Evolutionary conservation across 2,329 filamentous ascomycete species (phyloP).

Genomic region (Metarhizium anisopliae): DNA sequence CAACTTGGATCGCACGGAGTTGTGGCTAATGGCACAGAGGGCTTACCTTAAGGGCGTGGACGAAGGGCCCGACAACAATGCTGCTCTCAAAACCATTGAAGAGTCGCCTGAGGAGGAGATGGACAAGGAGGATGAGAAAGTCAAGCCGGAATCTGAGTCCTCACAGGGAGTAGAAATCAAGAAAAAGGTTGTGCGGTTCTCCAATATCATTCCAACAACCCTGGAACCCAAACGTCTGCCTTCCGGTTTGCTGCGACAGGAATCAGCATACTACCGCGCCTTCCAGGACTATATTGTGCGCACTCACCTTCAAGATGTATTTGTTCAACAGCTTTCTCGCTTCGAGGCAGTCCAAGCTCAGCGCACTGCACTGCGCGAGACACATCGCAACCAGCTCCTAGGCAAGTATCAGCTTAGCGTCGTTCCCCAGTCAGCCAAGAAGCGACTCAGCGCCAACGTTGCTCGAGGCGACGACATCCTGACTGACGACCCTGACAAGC

Average conservation of each 20-base stretch:
- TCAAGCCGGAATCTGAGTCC: constrained; percentile 14
- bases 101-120: constrained; percentile 25
- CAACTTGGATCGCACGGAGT: constrained; percentile 76
- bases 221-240: constrained; percentile 42
- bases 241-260: constrained; percentile 44
- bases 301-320: constrained; percentile 62
- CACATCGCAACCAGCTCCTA: constrained; percentile 72
- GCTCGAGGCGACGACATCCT: constrained; percentile 61
- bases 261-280: constrained; percentile 80
- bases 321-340: constrained; percentile 74
- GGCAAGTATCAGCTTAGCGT: constrained; percentile 76
- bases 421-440: constrained; percentile 59
- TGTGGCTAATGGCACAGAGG: constrained; percentile 79
- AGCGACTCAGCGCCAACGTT: constrained; percentile 62
- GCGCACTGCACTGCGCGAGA: constrained; percentile 62
- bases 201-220: constrained; percentile 38
- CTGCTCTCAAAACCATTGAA: constrained; percentile 27
- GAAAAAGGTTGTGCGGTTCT: constrained; percentile 74
- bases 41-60: constrained; percentile 64
- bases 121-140: constrained; percentile 9
- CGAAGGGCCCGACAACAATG: constrained; percentile 26
- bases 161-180: constrained; percentile 19
- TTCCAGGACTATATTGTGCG: constrained; percentile 68
- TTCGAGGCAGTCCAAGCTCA: constrained; percentile 84
- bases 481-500: constrained; percentile 52